Evolutionary conservation across 202 grass and related monocot species (phyloP).

Genomic region (Sporobolus alterniflorus): DNA sequence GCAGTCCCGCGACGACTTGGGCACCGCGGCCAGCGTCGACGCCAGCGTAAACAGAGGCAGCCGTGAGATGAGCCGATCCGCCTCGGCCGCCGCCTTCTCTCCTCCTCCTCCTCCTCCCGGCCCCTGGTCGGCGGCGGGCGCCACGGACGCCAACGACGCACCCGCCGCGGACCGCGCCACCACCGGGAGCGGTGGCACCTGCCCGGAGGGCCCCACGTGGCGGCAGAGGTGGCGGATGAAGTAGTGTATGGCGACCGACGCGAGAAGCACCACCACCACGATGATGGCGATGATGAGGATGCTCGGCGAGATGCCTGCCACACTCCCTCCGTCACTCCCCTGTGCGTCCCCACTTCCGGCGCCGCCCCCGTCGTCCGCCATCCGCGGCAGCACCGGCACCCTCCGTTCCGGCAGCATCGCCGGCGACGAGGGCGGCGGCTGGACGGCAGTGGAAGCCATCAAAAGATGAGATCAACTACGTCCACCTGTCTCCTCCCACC

Average conservation of each 20-base stretch:
- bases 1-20: constrained; percentile 69
- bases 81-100: constrained; percentile 31
- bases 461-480: neutral
- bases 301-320: constrained; percentile 53
- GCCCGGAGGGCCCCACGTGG: constrained; percentile 5
- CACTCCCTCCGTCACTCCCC: constrained; percentile 26
- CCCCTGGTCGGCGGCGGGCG: neutral
- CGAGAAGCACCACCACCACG: constrained; percentile 63
- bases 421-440: constrained; percentile 16
- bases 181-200: constrained; percentile 47
- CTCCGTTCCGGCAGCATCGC: constrained; percentile 10
- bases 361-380: constrained; percentile 27
- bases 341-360: neutral
- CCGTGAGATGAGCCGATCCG: constrained; percentile 60
- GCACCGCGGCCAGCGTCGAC: constrained; percentile 55
- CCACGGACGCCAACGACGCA: neutral
- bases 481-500: neutral
- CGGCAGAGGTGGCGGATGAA: constrained; percentile 62
- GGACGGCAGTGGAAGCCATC: constrained; percentile 36
- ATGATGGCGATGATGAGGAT: constrained; percentile 71
- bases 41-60: constrained; percentile 78
- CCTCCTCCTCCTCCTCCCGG: neutral
- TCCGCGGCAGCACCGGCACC: constrained; percentile 25
- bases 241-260: constrained; percentile 58
- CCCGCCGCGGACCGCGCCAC: constrained; percentile 3